Evolutionary conservation across 192 early-diverging fungal genomes (phyloP).

Genomic region (Endogone sp.): DNA sequence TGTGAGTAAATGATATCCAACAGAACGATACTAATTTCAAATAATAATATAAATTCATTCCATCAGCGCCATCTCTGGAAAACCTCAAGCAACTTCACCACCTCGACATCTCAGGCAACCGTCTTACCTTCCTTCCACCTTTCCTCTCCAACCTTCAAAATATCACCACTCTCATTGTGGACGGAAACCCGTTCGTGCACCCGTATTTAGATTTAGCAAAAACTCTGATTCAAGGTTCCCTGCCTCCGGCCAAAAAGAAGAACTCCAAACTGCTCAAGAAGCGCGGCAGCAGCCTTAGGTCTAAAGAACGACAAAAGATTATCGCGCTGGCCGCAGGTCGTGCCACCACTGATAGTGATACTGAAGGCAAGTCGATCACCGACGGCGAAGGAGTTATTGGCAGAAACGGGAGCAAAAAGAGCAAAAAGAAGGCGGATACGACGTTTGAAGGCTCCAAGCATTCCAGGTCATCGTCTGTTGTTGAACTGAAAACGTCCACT

Average conservation of each 20-base stretch:
- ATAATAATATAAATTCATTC: neutral
- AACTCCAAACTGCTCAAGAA: neutral
- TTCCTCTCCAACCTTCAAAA: conserved; percentile 11
- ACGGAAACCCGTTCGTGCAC: conserved; percentile 31
- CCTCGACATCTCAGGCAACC: conserved; percentile 26
- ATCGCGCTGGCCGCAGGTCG: neutral
- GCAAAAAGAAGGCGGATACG: neutral
- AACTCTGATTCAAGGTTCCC: neutral
- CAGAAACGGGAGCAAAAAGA: neutral
- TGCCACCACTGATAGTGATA: neutral
- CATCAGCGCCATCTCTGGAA: conserved; percentile 19
- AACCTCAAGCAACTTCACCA: conserved; percentile 24
- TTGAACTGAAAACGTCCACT: neutral
- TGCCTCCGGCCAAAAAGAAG: neutral
- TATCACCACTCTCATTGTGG: conserved; percentile 17
- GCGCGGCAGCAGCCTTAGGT: neutral
- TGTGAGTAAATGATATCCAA: neutral
- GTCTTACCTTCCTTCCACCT: conserved; percentile 28
- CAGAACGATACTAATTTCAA: neutral
- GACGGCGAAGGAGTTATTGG: neutral
- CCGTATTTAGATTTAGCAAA: conserved; percentile 23
- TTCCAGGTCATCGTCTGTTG: neutral
- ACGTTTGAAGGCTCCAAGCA: neutral
- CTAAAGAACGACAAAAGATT: neutral
- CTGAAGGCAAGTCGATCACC: neutral